Percentiles rank a stretch among this genome's conserved stretches.
These are phyloP conservation scores for Diaporthe eres DNA, from an alignment of 2,329 filamentous ascomycete genomes.

Conservation along the genomic window DNA sequence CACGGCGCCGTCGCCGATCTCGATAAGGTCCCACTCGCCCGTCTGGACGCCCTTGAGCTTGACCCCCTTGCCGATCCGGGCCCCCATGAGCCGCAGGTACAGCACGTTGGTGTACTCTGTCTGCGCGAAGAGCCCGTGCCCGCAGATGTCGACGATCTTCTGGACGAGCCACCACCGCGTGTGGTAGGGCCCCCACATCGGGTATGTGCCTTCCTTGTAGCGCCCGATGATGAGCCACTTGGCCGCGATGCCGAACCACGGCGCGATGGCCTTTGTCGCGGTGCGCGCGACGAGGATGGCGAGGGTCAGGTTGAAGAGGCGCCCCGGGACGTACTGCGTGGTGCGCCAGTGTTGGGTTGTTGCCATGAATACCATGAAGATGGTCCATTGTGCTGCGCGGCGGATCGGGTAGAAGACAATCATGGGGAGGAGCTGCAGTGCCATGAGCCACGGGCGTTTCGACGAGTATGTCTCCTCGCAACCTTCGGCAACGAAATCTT, in stretches of 20 bases:
- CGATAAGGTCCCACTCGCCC: constrained; percentile 71
- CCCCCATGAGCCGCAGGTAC: constrained; percentile 67
- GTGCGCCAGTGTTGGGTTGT: constrained; percentile 57
- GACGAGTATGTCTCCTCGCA: constrained; percentile 59
- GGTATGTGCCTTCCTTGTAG: constrained; percentile 66
- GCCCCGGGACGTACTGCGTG: constrained; percentile 56
- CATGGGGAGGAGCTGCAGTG: constrained; percentile 66
- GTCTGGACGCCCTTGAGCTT: constrained; percentile 59
- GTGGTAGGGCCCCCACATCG: constrained; percentile 72
- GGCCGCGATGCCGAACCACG: constrained; percentile 62
- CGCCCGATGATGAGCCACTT: constrained; percentile 71
- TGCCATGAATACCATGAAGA: constrained; percentile 64
- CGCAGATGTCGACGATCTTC: constrained; percentile 65
- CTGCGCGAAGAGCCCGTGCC: constrained; percentile 60
- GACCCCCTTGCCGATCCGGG: constrained; percentile 66
- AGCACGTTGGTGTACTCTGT: constrained; percentile 56
- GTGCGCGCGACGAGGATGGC: constrained; percentile 60
- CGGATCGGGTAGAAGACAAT: constrained; percentile 64
- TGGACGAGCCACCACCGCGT: constrained; percentile 72
- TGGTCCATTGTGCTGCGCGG: constrained; percentile 65
- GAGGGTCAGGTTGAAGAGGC: constrained; percentile 63
- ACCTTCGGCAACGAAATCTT: constrained; percentile 30
- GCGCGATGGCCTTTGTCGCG: constrained; percentile 56
- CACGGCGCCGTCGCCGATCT: constrained; percentile 64
- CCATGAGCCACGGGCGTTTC: constrained; percentile 62